Evolutionary conservation across 306 rosid genomes (phyloP).

Genomic region (Trichosanthes cucumerina): DNA sequence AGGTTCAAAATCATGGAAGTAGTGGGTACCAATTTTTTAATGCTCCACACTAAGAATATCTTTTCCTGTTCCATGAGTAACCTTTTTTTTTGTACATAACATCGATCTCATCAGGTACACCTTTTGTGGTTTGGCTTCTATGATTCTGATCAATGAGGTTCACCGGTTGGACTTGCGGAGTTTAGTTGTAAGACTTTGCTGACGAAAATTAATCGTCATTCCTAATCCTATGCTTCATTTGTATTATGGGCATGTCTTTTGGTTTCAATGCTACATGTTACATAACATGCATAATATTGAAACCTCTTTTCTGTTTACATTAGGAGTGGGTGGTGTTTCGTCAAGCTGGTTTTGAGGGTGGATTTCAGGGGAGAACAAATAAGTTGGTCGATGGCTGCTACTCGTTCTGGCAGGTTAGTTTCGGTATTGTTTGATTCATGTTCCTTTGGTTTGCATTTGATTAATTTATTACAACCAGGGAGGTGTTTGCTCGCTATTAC

Average conservation of each 20-base stretch:
- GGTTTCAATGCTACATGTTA: neutral
- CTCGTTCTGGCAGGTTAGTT: slow-evolving; percentile 92
- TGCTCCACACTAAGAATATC: neutral
- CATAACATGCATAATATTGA: neutral
- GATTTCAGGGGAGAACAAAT: slow-evolving; percentile 98
- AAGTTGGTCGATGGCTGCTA: slow-evolving; percentile 95
- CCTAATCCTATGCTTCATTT: neutral
- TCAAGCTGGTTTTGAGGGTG: slow-evolving; percentile 69
- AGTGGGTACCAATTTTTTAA: neutral
- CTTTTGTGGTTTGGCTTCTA: slow-evolving; percentile 82
- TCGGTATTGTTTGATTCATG: neutral
- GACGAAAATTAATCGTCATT: neutral
- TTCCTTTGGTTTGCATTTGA: slow-evolving; percentile 14
- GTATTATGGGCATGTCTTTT: neutral
- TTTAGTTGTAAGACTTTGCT: slow-evolving; percentile 45
- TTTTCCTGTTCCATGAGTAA: neutral
- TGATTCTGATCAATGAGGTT: slow-evolving; percentile 80
- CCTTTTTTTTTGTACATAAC: neutral
- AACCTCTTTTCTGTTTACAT: slow-evolving; percentile 3
- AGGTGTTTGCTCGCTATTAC: slow-evolving; percentile 60
- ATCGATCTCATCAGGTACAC: slow-evolving; percentile 53
- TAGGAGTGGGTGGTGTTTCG: slow-evolving; percentile 89
- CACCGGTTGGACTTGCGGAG: slow-evolving; percentile 71
- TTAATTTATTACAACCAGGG: slow-evolving; percentile 46
- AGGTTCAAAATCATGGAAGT: neutral